Conservation (phyloP, 345 rosid species). For the Dimocarpus longan region DNA sequence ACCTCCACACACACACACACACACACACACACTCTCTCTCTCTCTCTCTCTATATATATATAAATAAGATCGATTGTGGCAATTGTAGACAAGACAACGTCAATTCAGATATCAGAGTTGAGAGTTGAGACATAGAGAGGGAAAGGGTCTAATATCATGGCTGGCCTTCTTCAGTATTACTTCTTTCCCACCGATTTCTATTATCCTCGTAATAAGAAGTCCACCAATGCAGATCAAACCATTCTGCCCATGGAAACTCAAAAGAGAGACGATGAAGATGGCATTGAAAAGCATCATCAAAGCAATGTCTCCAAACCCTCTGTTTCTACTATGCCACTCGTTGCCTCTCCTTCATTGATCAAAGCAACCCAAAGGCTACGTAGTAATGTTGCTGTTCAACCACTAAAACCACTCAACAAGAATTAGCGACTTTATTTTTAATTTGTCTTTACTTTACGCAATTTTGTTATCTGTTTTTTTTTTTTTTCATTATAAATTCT, state of each 20-base stretch:
- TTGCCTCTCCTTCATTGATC: neutral
- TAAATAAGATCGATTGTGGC: neutral
- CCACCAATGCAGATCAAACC: neutral
- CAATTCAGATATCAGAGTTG: neutral
- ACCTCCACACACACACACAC: no score
- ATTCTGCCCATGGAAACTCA: neutral
- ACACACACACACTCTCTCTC: no score
- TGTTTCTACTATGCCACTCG: neutral
- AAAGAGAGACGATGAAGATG: neutral
- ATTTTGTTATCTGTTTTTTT: no score
- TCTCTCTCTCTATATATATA: no score
- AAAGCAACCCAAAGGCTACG: neutral
- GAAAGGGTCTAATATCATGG: conserved; percentile 10
- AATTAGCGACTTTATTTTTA: neutral
- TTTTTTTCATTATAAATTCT: no score
- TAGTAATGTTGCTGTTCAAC: no score
- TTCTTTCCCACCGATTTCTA: conserved; percentile 34
- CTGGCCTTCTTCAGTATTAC: conserved; percentile 36
- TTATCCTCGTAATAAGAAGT: conserved; percentile 24
- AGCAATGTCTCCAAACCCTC: neutral
- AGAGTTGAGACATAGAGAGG: no score
- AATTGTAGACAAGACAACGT: neutral
- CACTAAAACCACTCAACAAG: neutral
- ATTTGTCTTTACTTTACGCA: neutral
- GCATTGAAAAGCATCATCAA: neutral